These are phyloP conservation scores for Suillus cothurnatus DNA, from an alignment of 768 basidiomycete genomes.

Conservation along the genomic window DNA sequence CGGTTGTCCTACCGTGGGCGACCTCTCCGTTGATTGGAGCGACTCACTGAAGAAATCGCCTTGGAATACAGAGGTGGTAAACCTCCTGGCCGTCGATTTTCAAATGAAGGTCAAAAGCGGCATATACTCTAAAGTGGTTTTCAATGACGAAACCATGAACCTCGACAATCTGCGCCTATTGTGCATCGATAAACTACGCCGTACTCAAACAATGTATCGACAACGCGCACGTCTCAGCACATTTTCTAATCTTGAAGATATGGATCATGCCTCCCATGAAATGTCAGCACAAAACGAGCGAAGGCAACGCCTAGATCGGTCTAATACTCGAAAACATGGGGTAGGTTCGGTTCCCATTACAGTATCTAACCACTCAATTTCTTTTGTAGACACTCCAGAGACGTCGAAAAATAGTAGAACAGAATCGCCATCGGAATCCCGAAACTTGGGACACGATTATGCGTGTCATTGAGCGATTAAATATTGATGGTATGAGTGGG, in stretches of 20 bases:
- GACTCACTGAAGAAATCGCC: background rate
- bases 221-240: background rate
- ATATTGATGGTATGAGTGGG: constrained; percentile 13
- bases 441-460: background rate
- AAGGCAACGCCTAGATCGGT: background rate
- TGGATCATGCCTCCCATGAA: background rate
- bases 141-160: background rate
- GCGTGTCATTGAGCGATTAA: background rate
- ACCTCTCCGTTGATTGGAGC: background rate
- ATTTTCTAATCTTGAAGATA: background rate
- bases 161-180: background rate
- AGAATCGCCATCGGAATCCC: constrained; percentile 9
- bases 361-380: too few species aligned
- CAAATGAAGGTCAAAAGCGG: background rate
- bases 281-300: background rate
- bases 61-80: background rate
- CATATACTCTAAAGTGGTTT: background rate
- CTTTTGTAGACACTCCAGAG: constrained; percentile 8
- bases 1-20: background rate
- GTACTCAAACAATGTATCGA: background rate
- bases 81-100: background rate
- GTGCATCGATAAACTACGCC: constrained; percentile 3
- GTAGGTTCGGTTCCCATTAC: too few species aligned
- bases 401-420: background rate
- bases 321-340: background rate